Evolutionary conservation across 1,139 yeast species (phyloP), one percentile per base, ranked within the genome.

Genomic region (Meyerozyma carpophila): DNA sequence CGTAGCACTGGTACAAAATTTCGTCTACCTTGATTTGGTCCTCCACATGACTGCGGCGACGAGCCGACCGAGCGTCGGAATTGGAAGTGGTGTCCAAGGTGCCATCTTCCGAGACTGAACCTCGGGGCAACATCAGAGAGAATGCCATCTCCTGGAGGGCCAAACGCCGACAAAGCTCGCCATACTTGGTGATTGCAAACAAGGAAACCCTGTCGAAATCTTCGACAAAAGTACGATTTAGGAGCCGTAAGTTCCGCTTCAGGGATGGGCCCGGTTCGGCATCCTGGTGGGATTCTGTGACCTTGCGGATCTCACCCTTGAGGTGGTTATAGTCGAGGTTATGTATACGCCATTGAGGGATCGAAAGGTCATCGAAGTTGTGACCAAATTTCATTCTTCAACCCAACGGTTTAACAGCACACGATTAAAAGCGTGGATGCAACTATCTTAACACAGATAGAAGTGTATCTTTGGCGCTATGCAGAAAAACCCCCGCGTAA

Each of bases 311-410:
- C 40, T 77, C 70, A 4, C 66, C 63, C 61, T 89, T 89, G 49
- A 90, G 65, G 43, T 82, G 87, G 53, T 87, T 84, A 62, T 91
- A 91, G 58, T 88, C 91, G 37, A 91, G 72, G 62, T 90, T 88
- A 63, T 87, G 84, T 50, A 80, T 77, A 56, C 78, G 78, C 97
- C 97, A 91, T 65, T 88, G 94, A 2, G 94, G 91, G 34, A 88
- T 84, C 8, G 96, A 85, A 53, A 89, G 74, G 50, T 78, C 80
- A 42, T 77, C 70, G 32, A 91, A 73, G 59, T 85, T 90, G 37
- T 79, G 73, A 44, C 96, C 96, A 65, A 89, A 90, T 66, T 89
- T 91, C 98, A 90, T 90, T 25, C 37, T 25, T 5, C 6, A 3
- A n/a, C 13, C 29, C n/a, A n/a, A 2, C 13, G 29, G 14, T 31